Evolutionary conservation across 805 yeast species (phyloP).

Genomic region (Monosporozyma unispora): DNA sequence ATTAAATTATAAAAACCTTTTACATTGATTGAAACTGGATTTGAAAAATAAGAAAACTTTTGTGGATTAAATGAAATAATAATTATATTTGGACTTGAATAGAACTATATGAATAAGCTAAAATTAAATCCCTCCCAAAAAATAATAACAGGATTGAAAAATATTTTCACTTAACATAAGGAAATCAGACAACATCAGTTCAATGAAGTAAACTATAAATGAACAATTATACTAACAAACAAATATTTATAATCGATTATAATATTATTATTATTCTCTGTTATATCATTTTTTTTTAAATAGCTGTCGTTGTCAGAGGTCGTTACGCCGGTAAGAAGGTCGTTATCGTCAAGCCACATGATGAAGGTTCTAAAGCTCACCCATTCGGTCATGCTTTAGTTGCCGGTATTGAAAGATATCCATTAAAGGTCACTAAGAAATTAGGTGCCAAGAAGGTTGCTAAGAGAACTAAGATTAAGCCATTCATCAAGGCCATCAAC

Average conservation of each 20-base stretch:
- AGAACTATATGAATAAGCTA: no score
- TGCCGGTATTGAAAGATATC: slow-evolving; percentile 98
- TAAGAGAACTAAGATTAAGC: slow-evolving; percentile 97
- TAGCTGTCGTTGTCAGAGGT: slow-evolving; percentile 98
- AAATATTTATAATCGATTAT: not conserved
- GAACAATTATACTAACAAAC: slow-evolving; percentile 1
- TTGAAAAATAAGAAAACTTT: no score
- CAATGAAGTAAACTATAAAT: not conserved
- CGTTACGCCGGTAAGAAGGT: slow-evolving; percentile 99
- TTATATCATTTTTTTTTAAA: slow-evolving; percentile 5
- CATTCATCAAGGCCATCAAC: slow-evolving; percentile 97
- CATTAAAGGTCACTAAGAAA: slow-evolving; percentile 90
- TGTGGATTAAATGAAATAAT: no score
- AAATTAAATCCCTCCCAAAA: no score
- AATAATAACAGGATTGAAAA: no score
- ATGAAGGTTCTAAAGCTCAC: slow-evolving; percentile 97
- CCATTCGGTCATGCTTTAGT: slow-evolving; percentile 99
- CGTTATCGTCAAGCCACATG: slow-evolving; percentile 96
- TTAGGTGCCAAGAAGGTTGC: slow-evolving; percentile 95
- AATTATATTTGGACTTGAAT: no score
- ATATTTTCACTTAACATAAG: no score
- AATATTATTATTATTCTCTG: not conserved
- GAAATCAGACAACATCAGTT: not conserved
- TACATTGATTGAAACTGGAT: no score
- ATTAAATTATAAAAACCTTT: slow-evolving; percentile 2